Conservation (phyloP, 2,329 filamentous ascomycete genomes). For the Alternaria arborescens region DNA sequence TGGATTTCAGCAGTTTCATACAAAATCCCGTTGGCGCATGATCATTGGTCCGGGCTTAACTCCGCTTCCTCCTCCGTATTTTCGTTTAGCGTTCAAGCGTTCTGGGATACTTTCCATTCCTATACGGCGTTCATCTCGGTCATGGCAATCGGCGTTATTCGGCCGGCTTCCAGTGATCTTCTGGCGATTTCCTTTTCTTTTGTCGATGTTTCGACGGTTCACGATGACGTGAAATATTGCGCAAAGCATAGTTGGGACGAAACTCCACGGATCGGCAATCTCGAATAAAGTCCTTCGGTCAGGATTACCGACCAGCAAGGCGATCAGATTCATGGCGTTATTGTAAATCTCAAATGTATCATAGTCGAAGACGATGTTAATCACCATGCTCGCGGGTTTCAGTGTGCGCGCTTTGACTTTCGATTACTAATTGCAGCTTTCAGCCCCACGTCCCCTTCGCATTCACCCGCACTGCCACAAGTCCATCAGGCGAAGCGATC, state of each 20-base stretch:
- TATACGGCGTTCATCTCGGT: constrained; percentile 32
- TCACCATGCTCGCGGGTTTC: neutral
- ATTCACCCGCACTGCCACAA: constrained; percentile 4
- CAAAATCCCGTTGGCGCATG: constrained; percentile 46
- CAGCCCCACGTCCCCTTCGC: neutral
- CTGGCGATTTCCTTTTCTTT: constrained; percentile 18
- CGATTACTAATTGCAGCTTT: constrained; percentile 17
- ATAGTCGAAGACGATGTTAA: constrained; percentile 6
- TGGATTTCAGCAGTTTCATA: constrained; percentile 51
- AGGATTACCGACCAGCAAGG: neutral
- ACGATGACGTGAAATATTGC: constrained; percentile 36
- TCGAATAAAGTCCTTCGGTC: neutral
- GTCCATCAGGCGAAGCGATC: neutral
- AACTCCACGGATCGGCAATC: constrained; percentile 10
- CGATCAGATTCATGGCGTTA: constrained; percentile 1
- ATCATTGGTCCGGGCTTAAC: constrained; percentile 30
- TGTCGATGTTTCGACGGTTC: constrained; percentile 27
- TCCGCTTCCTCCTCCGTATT: constrained; percentile 30
- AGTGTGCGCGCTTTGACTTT: constrained; percentile 9
- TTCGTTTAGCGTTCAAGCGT: constrained; percentile 49
- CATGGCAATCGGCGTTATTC: constrained; percentile 24
- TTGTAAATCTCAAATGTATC: constrained; percentile 18
- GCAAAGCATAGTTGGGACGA: constrained; percentile 5
- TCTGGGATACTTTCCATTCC: constrained; percentile 31
- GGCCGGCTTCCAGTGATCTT: constrained; percentile 15